phyloP scores from a whole-genome alignment of 192 early-diverging fungal species.

The Podila horticola region DNA sequence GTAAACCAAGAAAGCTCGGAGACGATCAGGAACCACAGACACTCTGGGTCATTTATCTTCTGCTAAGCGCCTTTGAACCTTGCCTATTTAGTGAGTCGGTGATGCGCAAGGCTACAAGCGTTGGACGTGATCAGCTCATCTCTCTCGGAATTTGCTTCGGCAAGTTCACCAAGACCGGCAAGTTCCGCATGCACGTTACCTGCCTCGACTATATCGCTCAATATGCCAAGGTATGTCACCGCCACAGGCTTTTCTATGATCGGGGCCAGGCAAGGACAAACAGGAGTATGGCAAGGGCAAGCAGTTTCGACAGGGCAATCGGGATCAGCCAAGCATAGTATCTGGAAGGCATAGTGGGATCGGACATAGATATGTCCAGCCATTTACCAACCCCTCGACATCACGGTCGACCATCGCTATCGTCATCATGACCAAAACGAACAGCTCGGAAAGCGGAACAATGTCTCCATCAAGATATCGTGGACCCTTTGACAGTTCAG shows the following conservation, averaged over 20 bases:
- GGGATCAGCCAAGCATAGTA: too few relatives aligned
- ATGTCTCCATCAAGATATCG: too few relatives aligned
- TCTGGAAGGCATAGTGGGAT: too few relatives aligned
- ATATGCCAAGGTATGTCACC: conserved; percentile 81
- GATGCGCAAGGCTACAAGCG: conserved; percentile 86
- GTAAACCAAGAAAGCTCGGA: conserved; percentile 42
- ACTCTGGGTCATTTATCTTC: background rate
- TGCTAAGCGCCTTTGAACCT: background rate
- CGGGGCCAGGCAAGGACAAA: background rate
- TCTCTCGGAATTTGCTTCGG: conserved; percentile 98
- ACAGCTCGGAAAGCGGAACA: too few relatives aligned
- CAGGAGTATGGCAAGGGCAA: background rate
- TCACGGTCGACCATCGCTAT: too few relatives aligned
- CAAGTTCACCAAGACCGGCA: conserved; percentile 97
- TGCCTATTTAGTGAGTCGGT: conserved; percentile 78
- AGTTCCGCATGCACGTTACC: conserved; percentile 96
- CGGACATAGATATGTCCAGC: too few relatives aligned
- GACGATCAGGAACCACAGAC: background rate
- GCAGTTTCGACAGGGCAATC: too few relatives aligned
- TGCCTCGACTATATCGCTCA: conserved; percentile 92
- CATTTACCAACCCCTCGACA: too few relatives aligned
- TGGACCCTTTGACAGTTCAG: too few relatives aligned
- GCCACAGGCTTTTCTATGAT: background rate
- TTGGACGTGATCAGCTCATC: conserved; percentile 88
- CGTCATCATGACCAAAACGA: too few relatives aligned